These are phyloP conservation scores for Solanum arcanum DNA, from an alignment of 257 asterid genomes.

Conservation along the genomic window DNA sequence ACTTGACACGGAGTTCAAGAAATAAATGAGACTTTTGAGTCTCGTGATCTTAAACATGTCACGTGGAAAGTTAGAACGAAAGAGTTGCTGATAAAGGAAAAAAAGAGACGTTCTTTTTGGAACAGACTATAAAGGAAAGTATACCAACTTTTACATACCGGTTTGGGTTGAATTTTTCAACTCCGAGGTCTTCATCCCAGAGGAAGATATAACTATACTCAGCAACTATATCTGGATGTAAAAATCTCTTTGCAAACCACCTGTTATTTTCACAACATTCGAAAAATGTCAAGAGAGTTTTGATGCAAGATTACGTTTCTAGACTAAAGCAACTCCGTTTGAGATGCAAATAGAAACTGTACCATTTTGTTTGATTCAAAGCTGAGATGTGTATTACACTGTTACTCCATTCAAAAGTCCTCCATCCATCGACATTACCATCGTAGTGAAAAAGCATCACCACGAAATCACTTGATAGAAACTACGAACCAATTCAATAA, in stretches of 20 bases:
- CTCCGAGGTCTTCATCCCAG: slow-evolving; percentile 88
- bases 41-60: background rate
- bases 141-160: slow-evolving; percentile 25
- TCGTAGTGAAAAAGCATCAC: slow-evolving; percentile 95
- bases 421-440: slow-evolving; percentile 70
- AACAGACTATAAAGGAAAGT: background rate
- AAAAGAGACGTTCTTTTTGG: background rate
- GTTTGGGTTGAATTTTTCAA: slow-evolving; percentile 56
- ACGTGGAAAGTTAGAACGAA: background rate
- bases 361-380: slow-evolving; percentile 86
- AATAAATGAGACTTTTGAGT: background rate
- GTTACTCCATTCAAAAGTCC: slow-evolving; percentile 49
- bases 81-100: background rate
- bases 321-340: background rate
- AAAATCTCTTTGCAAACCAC: slow-evolving; percentile 83
- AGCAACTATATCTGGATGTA: slow-evolving; percentile 71
- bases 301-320: background rate
- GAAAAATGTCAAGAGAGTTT: background rate
- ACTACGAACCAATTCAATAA: slow-evolving; percentile 27
- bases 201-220: slow-evolving; percentile 49
- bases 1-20: background rate
- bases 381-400: slow-evolving; percentile 56
- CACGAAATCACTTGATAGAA: slow-evolving; percentile 43
- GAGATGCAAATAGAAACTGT: background rate
- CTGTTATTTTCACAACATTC: slow-evolving; percentile 12